Conservation (phyloP, 768 basidiomycete genomes). For the Chiua virens region DNA sequence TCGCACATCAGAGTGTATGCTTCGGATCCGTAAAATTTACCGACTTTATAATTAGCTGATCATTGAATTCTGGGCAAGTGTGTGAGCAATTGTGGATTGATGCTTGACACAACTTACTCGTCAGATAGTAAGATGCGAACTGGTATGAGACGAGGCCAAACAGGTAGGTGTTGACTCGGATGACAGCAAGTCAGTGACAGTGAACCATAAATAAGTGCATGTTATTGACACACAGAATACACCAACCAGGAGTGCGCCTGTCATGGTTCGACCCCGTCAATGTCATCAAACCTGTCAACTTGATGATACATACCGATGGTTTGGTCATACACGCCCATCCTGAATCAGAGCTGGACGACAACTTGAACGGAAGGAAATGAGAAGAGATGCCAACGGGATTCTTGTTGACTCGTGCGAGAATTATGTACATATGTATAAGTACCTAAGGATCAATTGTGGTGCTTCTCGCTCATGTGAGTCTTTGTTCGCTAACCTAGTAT, state of each 20-base stretch:
- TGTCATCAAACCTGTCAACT: too few relatives aligned
- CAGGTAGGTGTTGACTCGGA: slow-evolving; percentile 28
- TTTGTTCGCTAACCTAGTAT: too few relatives aligned
- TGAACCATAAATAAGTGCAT: neutral
- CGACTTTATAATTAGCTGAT: slow-evolving; percentile 8
- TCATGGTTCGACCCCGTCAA: too few relatives aligned
- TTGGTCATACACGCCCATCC: too few relatives aligned
- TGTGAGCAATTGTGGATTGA: neutral
- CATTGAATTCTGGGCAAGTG: slow-evolving; percentile 13
- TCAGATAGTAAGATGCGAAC: slow-evolving; percentile 39
- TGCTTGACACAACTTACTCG: slow-evolving; percentile 1
- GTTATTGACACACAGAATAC: slow-evolving; percentile 18
- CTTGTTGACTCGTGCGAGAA: too few relatives aligned
- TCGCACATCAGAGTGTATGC: neutral
- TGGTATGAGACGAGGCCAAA: slow-evolving; percentile 45
- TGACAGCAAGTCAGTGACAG: neutral
- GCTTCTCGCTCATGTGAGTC: too few relatives aligned
- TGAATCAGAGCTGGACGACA: too few relatives aligned
- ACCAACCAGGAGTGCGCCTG: slow-evolving; percentile 8
- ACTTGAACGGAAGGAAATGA: too few relatives aligned
- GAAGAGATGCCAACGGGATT: too few relatives aligned
- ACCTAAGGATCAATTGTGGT: too few relatives aligned
- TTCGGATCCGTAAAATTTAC: neutral
- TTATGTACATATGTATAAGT: too few relatives aligned
- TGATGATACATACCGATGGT: too few relatives aligned